Conservation (phyloP, 2,329 filamentous ascomycete species). For the Pezicula radicicola region DNA sequence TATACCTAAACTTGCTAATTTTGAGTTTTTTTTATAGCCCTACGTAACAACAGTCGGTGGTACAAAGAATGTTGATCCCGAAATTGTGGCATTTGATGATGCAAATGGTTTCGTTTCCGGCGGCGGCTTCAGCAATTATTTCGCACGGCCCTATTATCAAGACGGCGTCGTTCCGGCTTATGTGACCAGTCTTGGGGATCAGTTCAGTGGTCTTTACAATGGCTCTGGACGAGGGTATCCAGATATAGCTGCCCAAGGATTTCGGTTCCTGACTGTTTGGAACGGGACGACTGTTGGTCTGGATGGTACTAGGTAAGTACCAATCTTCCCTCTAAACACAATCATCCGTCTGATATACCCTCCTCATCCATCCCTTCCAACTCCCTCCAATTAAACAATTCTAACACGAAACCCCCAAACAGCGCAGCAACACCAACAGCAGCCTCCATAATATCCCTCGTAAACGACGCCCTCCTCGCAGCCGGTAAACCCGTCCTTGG, state of each 20-base stretch:
- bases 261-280: constrained; percentile 45
- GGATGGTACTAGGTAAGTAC: constrained; percentile 35
- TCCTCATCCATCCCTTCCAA: not conserved
- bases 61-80: constrained; percentile 30
- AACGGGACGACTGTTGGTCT: constrained; percentile 33
- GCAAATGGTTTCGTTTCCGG: constrained; percentile 36
- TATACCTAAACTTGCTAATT: not conserved
- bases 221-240: constrained; percentile 45
- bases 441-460: constrained; percentile 53
- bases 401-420: not conserved
- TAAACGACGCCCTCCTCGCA: constrained; percentile 59
- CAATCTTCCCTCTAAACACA: not conserved
- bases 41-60: constrained; percentile 19
- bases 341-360: not conserved
- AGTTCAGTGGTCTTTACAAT: constrained; percentile 44
- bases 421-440: constrained; percentile 54
- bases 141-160: constrained; percentile 44
- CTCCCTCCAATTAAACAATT: not conserved
- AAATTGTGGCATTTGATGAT: constrained; percentile 31
- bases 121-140: constrained; percentile 51
- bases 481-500: constrained; percentile 40
- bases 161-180: constrained; percentile 37
- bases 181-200: constrained; percentile 34
- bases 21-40: constrained; percentile 12
- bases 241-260: constrained; percentile 53